These are phyloP conservation scores for Sphaerosporella brunnea DNA, from an alignment of 495 filamentous ascomycete genomes.

Conservation along the genomic window DNA sequence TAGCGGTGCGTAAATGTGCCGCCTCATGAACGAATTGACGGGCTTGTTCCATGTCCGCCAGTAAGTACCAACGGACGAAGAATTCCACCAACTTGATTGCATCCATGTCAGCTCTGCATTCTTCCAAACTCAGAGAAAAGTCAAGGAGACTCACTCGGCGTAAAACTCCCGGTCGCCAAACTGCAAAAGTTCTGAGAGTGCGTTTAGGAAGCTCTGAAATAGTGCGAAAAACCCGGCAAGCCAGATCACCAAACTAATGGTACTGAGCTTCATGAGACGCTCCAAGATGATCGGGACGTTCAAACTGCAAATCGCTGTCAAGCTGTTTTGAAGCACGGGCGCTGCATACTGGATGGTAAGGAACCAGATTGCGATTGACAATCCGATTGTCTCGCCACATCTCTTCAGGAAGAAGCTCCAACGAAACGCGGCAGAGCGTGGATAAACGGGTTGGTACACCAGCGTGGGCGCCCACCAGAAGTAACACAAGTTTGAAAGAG, in stretches of 20 bases:
- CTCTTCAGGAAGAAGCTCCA: constrained; percentile 78
- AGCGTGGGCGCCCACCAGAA: constrained; percentile 96
- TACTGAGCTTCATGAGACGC: constrained; percentile 81
- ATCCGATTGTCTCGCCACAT: constrained; percentile 50
- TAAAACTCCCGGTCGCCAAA: constrained; percentile 94
- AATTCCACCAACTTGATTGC: constrained; percentile 74
- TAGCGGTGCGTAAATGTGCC: constrained; percentile 77
- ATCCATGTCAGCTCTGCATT: no score
- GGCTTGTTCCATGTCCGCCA: constrained; percentile 94
- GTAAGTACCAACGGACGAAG: constrained; percentile 63
- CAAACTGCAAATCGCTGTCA: constrained; percentile 66
- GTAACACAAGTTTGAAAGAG: constrained; percentile 65
- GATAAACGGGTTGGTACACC: constrained; percentile 93
- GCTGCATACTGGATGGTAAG: constrained; percentile 81
- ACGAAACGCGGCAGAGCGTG: constrained; percentile 55
- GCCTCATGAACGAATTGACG: constrained; percentile 85
- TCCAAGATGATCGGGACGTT: constrained; percentile 70
- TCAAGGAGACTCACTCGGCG: constrained; percentile 35
- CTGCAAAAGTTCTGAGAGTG: constrained; percentile 69
- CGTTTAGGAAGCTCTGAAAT: constrained; percentile 80
- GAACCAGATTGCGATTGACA: constrained; percentile 83
- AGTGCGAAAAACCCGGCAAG: constrained; percentile 90
- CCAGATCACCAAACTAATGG: constrained; percentile 88
- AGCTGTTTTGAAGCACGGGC: constrained; percentile 70
- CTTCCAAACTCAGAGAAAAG: neutral